Evolutionary conservation across 805 yeast species (phyloP), one percentile per base, ranked within the genome.

Genomic region (Allodekkera sacchari): DNA sequence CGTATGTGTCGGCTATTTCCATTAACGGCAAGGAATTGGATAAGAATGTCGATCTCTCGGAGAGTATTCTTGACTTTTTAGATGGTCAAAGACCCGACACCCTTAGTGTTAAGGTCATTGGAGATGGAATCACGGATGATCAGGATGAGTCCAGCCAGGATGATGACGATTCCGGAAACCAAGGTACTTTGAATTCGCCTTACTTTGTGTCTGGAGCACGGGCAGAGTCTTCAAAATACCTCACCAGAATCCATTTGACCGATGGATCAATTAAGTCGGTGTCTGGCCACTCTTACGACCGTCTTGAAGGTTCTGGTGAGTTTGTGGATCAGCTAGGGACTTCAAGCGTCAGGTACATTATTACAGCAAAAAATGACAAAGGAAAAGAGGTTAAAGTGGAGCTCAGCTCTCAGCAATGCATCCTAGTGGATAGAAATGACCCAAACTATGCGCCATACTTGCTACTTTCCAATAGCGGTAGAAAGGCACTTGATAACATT

Each of bases 371-470:
- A 42, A 5, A 25, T 51, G 15, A 37, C 34, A 8, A 32, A 38
- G 46, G 44, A 3, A 30, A 34, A 4, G 23, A 30, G 12, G 34
- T 30, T 7, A 24, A 26, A 12, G 55, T 46, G 9, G 34, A 35
- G 3, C 48, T 66, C 32, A 53, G 53, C 27, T 47, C 64, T 0
- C 62, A 64, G 16, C 68, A 66, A 28, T 64, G 70, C 40, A 63
- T 66, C 9, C 37, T 66, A 5, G 50, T 52, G 10, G 71, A 64
- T 18, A 41, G 48, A 9, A 30, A 32, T 4, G 45, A 40, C 10
- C 50, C 52, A 23, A 9, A 10, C 10, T 36, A 34, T 35, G 50
- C 45, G 10, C 68, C 70, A 5, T 66, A 65, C 32, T 24, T 65
- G 3, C 43, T 66, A 25, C 25, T 66, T 4, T 64, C 53, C 33